phyloP scores from a whole-genome alignment of 2,329 filamentous ascomycete genomes.

The Sporothrix brunneoviolacea region DNA sequence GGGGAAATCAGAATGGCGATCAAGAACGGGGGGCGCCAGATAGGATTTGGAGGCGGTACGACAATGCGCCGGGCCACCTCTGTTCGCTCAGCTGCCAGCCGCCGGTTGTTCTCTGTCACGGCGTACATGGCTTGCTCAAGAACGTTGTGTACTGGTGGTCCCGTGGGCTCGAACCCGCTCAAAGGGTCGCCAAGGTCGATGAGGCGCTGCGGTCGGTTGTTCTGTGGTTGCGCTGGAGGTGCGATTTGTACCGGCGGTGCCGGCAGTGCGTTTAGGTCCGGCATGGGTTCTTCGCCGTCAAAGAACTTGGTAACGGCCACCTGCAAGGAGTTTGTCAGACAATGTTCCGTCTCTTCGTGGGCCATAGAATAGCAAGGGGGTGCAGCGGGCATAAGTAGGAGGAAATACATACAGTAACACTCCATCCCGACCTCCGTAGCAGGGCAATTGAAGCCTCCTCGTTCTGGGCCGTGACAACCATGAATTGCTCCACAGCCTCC shows the following conservation, averaged over 20 bases:
- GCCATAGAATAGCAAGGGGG: too few species aligned
- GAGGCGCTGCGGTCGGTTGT: conserved; percentile 34
- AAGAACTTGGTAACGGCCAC: conserved; percentile 98
- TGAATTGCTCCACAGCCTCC: conserved; percentile 79
- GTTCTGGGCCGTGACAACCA: conserved; percentile 79
- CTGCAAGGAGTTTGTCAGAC: conserved; percentile 37
- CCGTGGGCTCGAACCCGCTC: conserved; percentile 21
- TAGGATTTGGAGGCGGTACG: conserved; percentile 59
- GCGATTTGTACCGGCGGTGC: too few species aligned
- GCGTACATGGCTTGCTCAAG: not conserved
- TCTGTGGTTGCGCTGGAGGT: conserved; percentile 61
- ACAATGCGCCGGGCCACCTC: conserved; percentile 79
- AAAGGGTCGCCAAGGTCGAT: not conserved
- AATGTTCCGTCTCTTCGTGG: too few species aligned
- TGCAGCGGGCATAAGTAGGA: too few species aligned
- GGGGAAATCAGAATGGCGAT: conserved; percentile 74
- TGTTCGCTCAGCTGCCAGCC: conserved; percentile 29
- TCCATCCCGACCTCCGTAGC: conserved; percentile 87
- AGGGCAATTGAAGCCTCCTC: conserved; percentile 68
- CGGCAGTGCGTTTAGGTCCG: conserved; percentile 57
- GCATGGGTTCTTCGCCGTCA: conserved; percentile 61
- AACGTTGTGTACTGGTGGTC: not conserved
- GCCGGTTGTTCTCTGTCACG: not conserved
- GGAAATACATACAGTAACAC: conserved; percentile 65
- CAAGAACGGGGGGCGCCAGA: conserved; percentile 66